These are phyloP conservation scores for Phytophthora cajani DNA, from an alignment of 352 stramenopile genomes.

Conservation along the genomic window DNA sequence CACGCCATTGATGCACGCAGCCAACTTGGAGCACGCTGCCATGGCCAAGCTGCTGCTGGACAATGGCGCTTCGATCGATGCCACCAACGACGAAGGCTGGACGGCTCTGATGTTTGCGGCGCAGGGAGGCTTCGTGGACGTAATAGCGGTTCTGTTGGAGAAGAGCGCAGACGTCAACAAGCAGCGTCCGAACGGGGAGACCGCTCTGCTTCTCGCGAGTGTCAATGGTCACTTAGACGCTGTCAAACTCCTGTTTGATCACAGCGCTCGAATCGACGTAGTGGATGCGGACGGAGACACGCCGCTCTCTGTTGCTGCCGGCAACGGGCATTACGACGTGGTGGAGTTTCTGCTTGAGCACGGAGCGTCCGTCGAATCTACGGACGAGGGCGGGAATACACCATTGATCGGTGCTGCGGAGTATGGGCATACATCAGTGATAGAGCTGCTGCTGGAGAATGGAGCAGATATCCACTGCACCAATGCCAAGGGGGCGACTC, in stretches of 20 bases:
- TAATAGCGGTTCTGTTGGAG: neutral
- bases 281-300: neutral
- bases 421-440: no score
- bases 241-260: neutral
- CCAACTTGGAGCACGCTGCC: neutral
- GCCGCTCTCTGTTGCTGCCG: neutral
- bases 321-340: neutral
- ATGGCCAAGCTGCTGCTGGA: constrained; percentile 4
- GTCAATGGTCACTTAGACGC: neutral
- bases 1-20: constrained; percentile 2
- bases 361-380: no score
- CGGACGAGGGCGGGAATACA: no score
- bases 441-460: no score
- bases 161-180: constrained; percentile 1
- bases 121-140: neutral
- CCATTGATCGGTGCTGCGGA: no score
- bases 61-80: neutral
- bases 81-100: constrained; percentile 2
- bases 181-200: neutral
- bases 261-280: neutral
- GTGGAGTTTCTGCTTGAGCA: neutral
- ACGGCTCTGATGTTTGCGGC: constrained; percentile 5
- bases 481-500: no score
- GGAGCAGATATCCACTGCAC: no score
- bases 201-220: neutral